phyloP scores from a whole-genome alignment of 345 rosid genomes.

The Salix exigua region DNA sequence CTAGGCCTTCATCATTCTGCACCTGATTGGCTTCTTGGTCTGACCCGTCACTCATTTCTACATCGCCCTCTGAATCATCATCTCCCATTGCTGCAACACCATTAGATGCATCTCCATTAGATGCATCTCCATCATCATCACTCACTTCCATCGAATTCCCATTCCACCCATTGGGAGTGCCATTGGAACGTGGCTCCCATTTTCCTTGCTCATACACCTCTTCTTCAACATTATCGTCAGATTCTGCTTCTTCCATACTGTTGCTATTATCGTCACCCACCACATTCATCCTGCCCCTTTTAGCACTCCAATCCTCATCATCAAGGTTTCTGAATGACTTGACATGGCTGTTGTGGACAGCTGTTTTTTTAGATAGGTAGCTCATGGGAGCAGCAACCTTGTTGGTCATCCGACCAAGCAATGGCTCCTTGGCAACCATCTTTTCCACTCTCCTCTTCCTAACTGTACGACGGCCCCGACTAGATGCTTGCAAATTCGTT shows the following conservation, averaged over 20 bases:
- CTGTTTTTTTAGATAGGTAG: not conserved
- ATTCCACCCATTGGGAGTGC: constrained; percentile 45
- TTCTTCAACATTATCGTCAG: constrained; percentile 57
- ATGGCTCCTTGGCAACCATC: constrained; percentile 24
- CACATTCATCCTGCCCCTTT: constrained; percentile 33
- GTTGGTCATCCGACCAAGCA: constrained; percentile 18
- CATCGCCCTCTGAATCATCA: constrained; percentile 33
- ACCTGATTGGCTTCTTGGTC: constrained; percentile 33
- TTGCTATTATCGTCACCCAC: constrained; percentile 56
- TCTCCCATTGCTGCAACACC: constrained; percentile 32
- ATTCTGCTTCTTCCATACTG: constrained; percentile 55
- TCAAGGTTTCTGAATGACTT: constrained; percentile 19
- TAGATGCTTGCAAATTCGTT: constrained; percentile 42
- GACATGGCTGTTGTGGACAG: not conserved
- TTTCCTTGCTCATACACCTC: constrained; percentile 47
- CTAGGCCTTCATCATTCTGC: constrained; percentile 39
- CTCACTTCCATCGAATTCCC: constrained; percentile 44
- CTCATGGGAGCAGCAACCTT: constrained; percentile 20
- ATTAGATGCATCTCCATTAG: constrained; percentile 38
- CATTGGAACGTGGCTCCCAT: constrained; percentile 47
- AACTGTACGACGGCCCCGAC: constrained; percentile 77
- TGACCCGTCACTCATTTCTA: constrained; percentile 51
- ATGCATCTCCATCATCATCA: constrained; percentile 57
- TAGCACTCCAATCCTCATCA: constrained; percentile 44
- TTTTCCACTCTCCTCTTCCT: constrained; percentile 75